Conservation (phyloP, 192 early-diverging fungal genomes). For the Pilaira anomala region DNA sequence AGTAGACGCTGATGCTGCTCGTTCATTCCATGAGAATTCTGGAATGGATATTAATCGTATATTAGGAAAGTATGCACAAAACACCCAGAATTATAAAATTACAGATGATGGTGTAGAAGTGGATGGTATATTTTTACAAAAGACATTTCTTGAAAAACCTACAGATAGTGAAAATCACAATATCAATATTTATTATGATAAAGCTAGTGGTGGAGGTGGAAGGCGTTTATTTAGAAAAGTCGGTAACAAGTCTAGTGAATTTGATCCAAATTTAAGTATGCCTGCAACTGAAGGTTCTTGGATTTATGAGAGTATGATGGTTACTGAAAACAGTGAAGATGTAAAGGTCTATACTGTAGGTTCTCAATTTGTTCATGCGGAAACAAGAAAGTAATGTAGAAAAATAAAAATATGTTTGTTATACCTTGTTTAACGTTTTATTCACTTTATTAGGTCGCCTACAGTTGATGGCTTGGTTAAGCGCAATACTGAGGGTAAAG, state of each 20-base stretch:
- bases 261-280: slow-evolving; percentile 59
- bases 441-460: slow-evolving; percentile 71
- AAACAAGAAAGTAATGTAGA: slow-evolving; percentile 78
- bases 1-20: slow-evolving; percentile 49
- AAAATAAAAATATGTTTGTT: neutral
- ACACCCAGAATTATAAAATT: slow-evolving; percentile 20
- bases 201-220: slow-evolving; percentile 76
- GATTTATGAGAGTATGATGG: slow-evolving; percentile 95
- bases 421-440: slow-evolving; percentile 2
- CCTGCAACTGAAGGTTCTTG: slow-evolving; percentile 78
- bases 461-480: slow-evolving; percentile 95
- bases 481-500: slow-evolving; percentile 95
- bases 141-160: slow-evolving; percentile 98
- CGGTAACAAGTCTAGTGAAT: slow-evolving; percentile 95
- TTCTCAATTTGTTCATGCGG: slow-evolving; percentile 84
- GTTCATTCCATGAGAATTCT: slow-evolving; percentile 51
- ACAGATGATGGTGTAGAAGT: slow-evolving; percentile 66
- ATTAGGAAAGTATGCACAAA: slow-evolving; percentile 9
- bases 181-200: slow-evolving; percentile 91
- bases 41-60: slow-evolving; percentile 46
- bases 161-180: slow-evolving; percentile 97
- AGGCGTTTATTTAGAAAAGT: slow-evolving; percentile 81
- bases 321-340: slow-evolving; percentile 92
- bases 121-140: slow-evolving; percentile 65
- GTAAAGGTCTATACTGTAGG: slow-evolving; percentile 98